A percentile compares a stretch with the other conserved stretches of the same genome.
These are phyloP conservation scores for Gracilaria domingensis DNA, from an alignment of 23 red algal genomes.

Conservation along the genomic window DNA sequence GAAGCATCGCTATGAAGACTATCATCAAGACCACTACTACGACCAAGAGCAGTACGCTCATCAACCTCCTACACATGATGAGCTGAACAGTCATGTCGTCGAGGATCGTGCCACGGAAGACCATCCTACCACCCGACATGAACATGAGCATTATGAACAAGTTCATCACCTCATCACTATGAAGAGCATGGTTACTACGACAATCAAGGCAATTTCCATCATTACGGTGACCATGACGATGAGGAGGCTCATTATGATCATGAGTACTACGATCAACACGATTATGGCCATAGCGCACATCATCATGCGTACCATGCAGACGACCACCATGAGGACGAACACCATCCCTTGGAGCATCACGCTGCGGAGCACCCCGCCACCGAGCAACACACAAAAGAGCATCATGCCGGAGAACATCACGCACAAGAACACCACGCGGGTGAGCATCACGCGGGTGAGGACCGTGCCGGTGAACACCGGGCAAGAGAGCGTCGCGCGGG, in stretches of 20 bases:
- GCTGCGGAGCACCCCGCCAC: background rate
- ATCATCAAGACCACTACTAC: conserved; percentile 25
- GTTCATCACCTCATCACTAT: background rate
- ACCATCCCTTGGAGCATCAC: background rate
- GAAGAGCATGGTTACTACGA: conserved; percentile 19
- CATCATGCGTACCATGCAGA: conserved; percentile 12
- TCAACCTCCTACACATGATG: background rate
- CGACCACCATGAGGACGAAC: conserved; percentile 14
- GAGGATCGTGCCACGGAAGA: conserved; percentile 21
- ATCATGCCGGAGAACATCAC: conserved; percentile 11
- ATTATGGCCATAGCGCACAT: background rate
- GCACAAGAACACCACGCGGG: conserved; percentile 14
- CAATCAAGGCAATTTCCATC: background rate
- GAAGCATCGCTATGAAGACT: background rate
- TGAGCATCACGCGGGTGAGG: conserved; percentile 7
- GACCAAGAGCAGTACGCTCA: conserved; percentile 2
- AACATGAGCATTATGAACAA: background rate
- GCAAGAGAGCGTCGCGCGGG: background rate
- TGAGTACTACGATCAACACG: background rate
- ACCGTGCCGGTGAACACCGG: background rate
- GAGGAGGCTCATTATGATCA: background rate
- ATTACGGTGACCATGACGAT: background rate
- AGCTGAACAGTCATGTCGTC: conserved; percentile 11
- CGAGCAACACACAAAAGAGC: conserved; percentile 5
- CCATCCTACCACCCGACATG: conserved; percentile 17